Percentiles rank a stretch among this genome's conserved stretches.
These are phyloP conservation scores for Saxophila tyrrhenica DNA, from an alignment of 495 filamentous ascomycete genomes.

Conservation along the genomic window DNA sequence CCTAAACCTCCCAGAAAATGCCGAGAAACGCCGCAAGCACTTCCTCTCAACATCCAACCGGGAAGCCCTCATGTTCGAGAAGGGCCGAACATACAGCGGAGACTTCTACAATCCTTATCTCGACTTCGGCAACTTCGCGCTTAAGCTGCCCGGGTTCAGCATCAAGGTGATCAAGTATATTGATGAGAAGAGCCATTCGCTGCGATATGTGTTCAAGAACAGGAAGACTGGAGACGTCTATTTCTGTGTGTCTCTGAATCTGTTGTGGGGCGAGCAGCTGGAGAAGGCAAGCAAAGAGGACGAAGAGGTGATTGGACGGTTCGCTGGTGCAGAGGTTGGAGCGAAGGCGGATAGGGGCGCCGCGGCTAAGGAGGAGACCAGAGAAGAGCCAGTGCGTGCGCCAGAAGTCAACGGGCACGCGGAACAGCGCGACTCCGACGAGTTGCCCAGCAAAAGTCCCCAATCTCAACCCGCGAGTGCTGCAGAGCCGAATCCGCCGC, in stretches of 20 bases:
- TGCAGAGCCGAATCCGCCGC: not conserved
- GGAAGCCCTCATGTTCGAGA: constrained; percentile 44
- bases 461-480: not conserved
- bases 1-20: constrained; percentile 19
- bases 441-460: too few species aligned
- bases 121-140: constrained; percentile 51
- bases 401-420: not conserved
- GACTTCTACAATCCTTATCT: constrained; percentile 90
- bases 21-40: constrained; percentile 24
- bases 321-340: not conserved
- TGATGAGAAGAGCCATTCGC: constrained; percentile 28
- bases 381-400: too few species aligned
- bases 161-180: constrained; percentile 29
- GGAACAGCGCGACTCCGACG: not conserved
- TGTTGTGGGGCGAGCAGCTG: constrained; percentile 27
- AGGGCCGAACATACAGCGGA: constrained; percentile 50
- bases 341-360: not conserved
- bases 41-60: constrained; percentile 29
- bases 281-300: constrained; percentile 16
- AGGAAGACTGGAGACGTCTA: constrained; percentile 25
- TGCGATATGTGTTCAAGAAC: constrained; percentile 32
- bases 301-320: not conserved
- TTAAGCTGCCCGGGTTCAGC: constrained; percentile 29
- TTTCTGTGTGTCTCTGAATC: constrained; percentile 26
- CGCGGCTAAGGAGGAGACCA: not conserved